Conservation (phyloP, 495 filamentous ascomycete genomes). For the Sabuloglossum arenarium region DNA sequence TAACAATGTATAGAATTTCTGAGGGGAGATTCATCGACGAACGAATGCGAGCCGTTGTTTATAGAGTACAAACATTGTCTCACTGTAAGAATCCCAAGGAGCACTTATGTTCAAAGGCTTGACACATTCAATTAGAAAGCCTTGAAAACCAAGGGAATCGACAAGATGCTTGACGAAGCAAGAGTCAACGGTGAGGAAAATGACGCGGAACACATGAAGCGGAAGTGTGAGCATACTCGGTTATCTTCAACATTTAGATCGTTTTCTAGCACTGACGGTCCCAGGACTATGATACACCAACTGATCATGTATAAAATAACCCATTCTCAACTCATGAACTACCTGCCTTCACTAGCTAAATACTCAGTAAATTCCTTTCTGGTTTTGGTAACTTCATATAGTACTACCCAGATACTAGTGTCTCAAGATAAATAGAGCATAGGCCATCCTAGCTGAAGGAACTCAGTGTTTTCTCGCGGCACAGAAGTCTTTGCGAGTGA, state of each 20-base stretch:
- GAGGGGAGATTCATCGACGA: conserved; percentile 50
- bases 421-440: no score
- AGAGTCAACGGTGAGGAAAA: conserved; percentile 63
- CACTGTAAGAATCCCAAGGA: conserved; percentile 29
- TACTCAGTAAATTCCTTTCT: neutral
- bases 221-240: neutral
- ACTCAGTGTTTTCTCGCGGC: no score
- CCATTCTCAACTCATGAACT: no score
- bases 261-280: neutral
- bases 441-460: no score
- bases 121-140: conserved; percentile 33
- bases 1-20: conserved; percentile 46
- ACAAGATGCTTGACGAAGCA: conserved; percentile 69
- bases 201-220: conserved; percentile 35
- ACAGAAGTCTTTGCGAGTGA: no score
- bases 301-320: neutral
- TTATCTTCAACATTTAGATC: neutral
- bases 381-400: neutral
- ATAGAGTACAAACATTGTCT: conserved; percentile 68
- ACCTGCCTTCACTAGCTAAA: no score
- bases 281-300: neutral
- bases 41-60: conserved; percentile 73
- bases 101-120: neutral
- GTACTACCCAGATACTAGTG: no score
- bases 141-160: conserved; percentile 67